These are phyloP conservation scores for Tuber magnatum DNA, from an alignment of 495 filamentous ascomycete species.

Conservation along the genomic window DNA sequence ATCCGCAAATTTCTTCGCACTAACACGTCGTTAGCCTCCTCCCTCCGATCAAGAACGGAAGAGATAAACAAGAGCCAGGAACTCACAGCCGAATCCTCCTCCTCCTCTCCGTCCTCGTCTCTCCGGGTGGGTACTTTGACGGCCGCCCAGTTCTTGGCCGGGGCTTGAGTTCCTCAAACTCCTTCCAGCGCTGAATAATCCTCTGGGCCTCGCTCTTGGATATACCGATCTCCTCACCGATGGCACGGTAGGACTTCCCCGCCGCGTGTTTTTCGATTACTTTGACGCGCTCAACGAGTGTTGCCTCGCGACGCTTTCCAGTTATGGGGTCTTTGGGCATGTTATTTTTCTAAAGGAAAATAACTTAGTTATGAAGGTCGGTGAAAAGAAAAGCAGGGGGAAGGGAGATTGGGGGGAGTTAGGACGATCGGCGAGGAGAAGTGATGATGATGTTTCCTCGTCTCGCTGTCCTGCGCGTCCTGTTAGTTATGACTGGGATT, in stretches of 20 bases:
- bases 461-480: slow-evolving; percentile 6
- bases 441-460: neutral
- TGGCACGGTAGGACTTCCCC: slow-evolving; percentile 7
- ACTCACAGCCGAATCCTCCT: neutral
- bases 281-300: slow-evolving; percentile 7
- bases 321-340: slow-evolving; percentile 6
- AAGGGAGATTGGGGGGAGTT: neutral
- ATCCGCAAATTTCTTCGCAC: neutral
- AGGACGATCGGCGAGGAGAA: neutral
- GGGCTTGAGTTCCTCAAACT: neutral
- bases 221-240: slow-evolving; percentile 8
- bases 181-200: slow-evolving; percentile 12
- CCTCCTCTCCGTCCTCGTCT: neutral
- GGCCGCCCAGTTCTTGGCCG: neutral
- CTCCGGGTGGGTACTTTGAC: neutral
- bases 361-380: neutral
- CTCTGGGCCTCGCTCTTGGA: neutral
- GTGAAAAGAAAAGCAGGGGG: neutral
- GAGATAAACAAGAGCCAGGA: neutral
- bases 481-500: slow-evolving; percentile 2
- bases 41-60: neutral
- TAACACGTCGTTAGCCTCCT: neutral
- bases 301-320: slow-evolving; percentile 12
- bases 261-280: slow-evolving; percentile 12
- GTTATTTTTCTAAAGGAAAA: neutral